Conservation (phyloP, 148 eudicot genomes). For the Chenopodium berlandieri region DNA sequence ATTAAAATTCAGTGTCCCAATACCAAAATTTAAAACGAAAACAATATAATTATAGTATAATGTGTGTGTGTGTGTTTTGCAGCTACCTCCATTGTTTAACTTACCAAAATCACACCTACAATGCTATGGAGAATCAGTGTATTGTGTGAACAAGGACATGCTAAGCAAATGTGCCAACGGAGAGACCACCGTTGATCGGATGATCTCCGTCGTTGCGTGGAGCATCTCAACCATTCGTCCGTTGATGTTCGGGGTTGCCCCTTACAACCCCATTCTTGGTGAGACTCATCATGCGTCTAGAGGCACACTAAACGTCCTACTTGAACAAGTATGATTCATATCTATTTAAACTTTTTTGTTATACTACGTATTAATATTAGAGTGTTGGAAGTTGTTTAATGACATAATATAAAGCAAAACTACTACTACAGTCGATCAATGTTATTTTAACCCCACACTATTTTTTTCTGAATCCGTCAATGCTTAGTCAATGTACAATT, state of each 20-base stretch:
- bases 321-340: constrained; percentile 60
- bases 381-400: no score
- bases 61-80: constrained; percentile 1
- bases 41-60: no score
- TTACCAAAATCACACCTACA: constrained; percentile 83
- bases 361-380: no score
- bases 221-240: constrained; percentile 63
- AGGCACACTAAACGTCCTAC: constrained; percentile 59
- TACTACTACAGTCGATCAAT: no score
- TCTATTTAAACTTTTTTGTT: no score
- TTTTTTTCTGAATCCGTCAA: no score
- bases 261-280: constrained; percentile 82
- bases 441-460: no score
- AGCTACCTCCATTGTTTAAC: constrained; percentile 81
- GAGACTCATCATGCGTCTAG: constrained; percentile 88
- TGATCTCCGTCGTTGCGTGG: constrained; percentile 62
- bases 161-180: constrained; percentile 46
- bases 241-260: constrained; percentile 65
- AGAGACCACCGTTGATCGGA: constrained; percentile 46
- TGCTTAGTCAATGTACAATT: no score
- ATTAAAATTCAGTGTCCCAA: no score
- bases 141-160: constrained; percentile 44
- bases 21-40: no score
- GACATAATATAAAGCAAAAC: no score
- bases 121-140: constrained; percentile 72